These are phyloP conservation scores for Nidula niveotomentosa DNA, from an alignment of 1,284 basidiomycete species.

Conservation along the genomic window DNA sequence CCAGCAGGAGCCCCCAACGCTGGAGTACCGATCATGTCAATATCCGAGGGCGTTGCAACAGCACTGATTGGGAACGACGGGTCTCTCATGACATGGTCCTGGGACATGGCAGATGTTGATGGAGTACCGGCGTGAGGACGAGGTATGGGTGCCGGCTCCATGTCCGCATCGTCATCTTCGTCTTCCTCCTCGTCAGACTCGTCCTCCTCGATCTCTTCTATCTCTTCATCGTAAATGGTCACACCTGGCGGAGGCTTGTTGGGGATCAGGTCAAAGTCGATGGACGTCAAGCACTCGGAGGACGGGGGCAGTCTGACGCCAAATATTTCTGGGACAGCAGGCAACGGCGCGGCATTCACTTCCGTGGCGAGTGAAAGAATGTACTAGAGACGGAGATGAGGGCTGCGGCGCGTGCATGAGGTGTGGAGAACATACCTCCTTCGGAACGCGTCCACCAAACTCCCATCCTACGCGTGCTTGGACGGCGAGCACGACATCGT, in stretches of 20 bases:
- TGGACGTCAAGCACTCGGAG: conserved; percentile 82
- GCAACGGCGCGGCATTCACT: conserved; percentile 88
- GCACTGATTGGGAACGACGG: conserved; percentile 55
- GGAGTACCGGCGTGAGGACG: conserved; percentile 11
- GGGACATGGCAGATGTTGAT: conserved; percentile 20
- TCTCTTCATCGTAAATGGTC: conserved; percentile 74
- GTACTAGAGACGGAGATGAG: conserved; percentile 57
- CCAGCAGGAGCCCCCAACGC: conserved; percentile 33
- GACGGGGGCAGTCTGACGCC: conserved; percentile 87
- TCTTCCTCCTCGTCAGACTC: conserved; percentile 64
- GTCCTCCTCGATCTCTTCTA: conserved; percentile 75
- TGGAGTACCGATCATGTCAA: conserved; percentile 60
- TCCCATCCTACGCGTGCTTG: conserved; percentile 95
- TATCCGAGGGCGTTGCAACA: conserved; percentile 61
- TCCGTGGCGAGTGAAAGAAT: conserved; percentile 87
- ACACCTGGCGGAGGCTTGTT: conserved; percentile 78
- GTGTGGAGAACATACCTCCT: conserved; percentile 72
- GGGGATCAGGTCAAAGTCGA: conserved; percentile 93
- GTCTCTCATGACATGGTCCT: conserved; percentile 35
- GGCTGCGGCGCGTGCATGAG: conserved; percentile 1
- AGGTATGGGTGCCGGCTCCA: conserved; percentile 41
- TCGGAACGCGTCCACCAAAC: conserved; percentile 90
- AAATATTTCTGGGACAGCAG: conserved; percentile 93
- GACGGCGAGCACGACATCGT: conserved; percentile 90
- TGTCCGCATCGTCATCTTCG: conserved; percentile 57